phyloP scores from a whole-genome alignment of 2,329 filamentous ascomycete species.

The Trichocomaceae sp. region DNA sequence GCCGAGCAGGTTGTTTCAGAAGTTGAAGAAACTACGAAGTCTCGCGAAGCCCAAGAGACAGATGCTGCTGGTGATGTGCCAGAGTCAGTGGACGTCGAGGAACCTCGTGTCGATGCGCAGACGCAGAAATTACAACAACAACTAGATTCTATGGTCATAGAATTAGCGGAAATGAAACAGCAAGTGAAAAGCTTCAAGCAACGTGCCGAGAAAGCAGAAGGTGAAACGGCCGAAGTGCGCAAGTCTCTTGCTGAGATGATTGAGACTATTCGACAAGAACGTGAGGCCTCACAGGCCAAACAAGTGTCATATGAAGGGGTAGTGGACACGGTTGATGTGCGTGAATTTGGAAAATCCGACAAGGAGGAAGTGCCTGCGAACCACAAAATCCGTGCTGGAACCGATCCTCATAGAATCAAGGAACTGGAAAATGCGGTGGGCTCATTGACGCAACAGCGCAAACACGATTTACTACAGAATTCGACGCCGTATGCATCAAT shows the following conservation, averaged over 20 bases:
- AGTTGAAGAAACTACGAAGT: conserved; percentile 11
- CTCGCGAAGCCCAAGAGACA: conserved; percentile 10
- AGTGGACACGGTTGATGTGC: background rate
- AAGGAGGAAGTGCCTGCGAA: conserved; percentile 1
- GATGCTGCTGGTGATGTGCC: conserved; percentile 1
- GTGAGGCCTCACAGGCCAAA: conserved; percentile 43
- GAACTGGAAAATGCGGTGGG: conserved; percentile 36
- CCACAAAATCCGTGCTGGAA: conserved; percentile 21
- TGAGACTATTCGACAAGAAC: conserved; percentile 65
- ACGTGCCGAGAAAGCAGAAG: conserved; percentile 73
- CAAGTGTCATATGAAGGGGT: background rate
- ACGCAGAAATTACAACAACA: conserved; percentile 57
- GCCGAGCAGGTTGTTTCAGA: conserved; percentile 15
- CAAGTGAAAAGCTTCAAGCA: conserved; percentile 72
- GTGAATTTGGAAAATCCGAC: background rate
- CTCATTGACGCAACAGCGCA: conserved; percentile 35
- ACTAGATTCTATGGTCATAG: conserved; percentile 67
- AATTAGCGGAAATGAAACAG: conserved; percentile 73
- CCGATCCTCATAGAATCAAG: conserved; percentile 44
- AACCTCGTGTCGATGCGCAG: conserved; percentile 23
- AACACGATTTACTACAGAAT: conserved; percentile 41
- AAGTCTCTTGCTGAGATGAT: conserved; percentile 84
- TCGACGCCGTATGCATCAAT: conserved; percentile 72
- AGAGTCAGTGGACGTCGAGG: conserved; percentile 24
- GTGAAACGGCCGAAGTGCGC: conserved; percentile 64